Evolutionary conservation across 306 rosid genomes (phyloP).

Genomic region (Fragaria iinumae): DNA sequence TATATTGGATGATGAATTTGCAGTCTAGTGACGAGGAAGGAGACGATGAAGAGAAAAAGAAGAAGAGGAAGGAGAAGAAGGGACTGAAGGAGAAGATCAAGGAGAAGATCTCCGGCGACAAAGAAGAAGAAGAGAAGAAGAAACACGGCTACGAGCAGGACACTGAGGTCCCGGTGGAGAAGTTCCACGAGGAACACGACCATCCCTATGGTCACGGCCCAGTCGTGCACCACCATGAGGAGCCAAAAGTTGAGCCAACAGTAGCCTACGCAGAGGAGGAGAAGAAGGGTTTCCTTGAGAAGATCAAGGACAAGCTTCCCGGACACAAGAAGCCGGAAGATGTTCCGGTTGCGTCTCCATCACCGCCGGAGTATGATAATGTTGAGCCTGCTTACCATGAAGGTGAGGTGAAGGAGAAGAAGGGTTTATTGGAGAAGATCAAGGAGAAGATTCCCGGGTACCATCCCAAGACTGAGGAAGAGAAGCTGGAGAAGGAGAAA

Average conservation of each 20-base stretch:
- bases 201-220: slow-evolving; percentile 1
- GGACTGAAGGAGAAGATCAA: slow-evolving; percentile 33
- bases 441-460: slow-evolving; percentile 84
- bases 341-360: neutral
- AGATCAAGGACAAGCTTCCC: slow-evolving; percentile 81
- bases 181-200: slow-evolving; percentile 31
- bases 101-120: slow-evolving; percentile 31
- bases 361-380: neutral
- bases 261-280: neutral
- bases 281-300: slow-evolving; percentile 70
- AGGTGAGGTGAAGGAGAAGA: slow-evolving; percentile 64
- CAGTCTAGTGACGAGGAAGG: slow-evolving; percentile 82
- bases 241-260: neutral
- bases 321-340: slow-evolving; percentile 80
- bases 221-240: neutral
- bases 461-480: slow-evolving; percentile 50
- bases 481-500: neutral
- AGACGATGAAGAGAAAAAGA: slow-evolving; percentile 44
- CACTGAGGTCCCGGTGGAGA: slow-evolving; percentile 52
- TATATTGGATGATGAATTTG: neutral
- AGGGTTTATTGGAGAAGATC: slow-evolving; percentile 78
- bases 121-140: slow-evolving; percentile 19
- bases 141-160: slow-evolving; percentile 29
- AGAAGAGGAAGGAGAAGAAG: slow-evolving; percentile 52
- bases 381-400: slow-evolving; percentile 27